Evolutionary conservation across 495 filamentous ascomycete genomes (phyloP), one percentile per base, ranked within the genome.

Genomic region (Collariella sp.): DNA sequence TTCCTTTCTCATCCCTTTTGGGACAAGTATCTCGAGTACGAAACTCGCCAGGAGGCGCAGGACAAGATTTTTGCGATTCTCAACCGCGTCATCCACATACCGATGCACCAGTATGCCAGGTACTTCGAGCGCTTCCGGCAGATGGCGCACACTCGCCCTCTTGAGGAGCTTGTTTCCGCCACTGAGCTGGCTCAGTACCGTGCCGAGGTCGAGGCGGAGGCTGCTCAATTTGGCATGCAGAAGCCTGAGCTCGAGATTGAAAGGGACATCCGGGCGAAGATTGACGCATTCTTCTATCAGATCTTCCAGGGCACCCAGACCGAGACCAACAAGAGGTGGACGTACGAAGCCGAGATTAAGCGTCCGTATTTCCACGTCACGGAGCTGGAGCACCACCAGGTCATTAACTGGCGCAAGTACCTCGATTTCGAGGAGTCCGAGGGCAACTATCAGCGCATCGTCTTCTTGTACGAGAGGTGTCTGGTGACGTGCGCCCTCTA

Each of bases 11-110:
- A 96, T 64, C 89, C 89, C 0, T 96, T 99, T 76, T 99, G 93
- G 93, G 94, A 97, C 63, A 97, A 96, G 70, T 99, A 95, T 62
- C 79, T 97, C 49, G 93, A 96, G 62, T 97, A 90, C 62, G 93
- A 97, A 63, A 89, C 95, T 62, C 83, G 90, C 9, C 72, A 91
- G 44, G 89, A 96, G 64, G 85, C 86, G 0, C 81, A 86, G 29
- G 88, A 95, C 56, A 87, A 83, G 65, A 89, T 97, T 47, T 91
- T 96, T 55, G 80, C 79, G 9, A 88, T 99, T 48, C 77, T 96
- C 26, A 79, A 79, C 43, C 88, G 94, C 34, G 80, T 97, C 41
- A 86, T 96, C 46, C 83, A 88, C 63, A 91, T 99, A 39, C 94
- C 94, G 1, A 88, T 96, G 84, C 91, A 98, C 64, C 90, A 96